Base-by-base conservation (phyloP, 345 rosid species). In the Lepidium didymum region DNA sequence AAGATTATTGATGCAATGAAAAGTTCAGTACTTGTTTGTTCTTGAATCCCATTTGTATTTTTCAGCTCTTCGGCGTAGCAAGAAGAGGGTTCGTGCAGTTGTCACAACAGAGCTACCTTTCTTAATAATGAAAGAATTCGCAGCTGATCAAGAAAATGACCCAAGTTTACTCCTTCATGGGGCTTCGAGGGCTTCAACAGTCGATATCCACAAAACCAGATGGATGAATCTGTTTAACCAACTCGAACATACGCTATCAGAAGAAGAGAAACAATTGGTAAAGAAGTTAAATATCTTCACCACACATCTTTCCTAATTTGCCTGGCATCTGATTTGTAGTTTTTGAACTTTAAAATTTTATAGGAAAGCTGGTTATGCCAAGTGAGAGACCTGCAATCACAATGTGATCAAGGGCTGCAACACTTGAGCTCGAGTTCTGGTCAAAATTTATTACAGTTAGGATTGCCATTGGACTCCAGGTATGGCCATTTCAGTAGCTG, bases 241-340 rank as follows among this genome's bases (percentile, higher is more conserved):
- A 77, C 87, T 94, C 79, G 87, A 85, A 66, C 85, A 78, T 69
- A 82, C 90, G 13, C 90, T 94, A 37, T 56, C 79, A 12, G 93
- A 89, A 81, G 97, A 94, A 81, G 96, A 94, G 83, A 81, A 81
- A 67, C 90, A 89, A 57, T 86, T 94, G 76, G 99, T 89, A 79
- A 89, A 86, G 70, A 60, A 50, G 16, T 23, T 33, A 13, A 57
- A 33, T 75, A 53, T 29, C 38, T 58, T 23, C 2, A 14, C 37
- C 51, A n/a, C 44, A 19, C 34, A 33, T 29, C n/a, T 31, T 56
- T 64, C 10, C 25, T 54, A 18, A 27, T 25, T 15, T 54, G 40
- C 45, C 56, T 63, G 38, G 68, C 9, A 27, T 45, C 56, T 69
- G 63, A 58, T 52, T 63, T 44, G 34, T 50, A 44, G 54, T 41